phyloP scores from a whole-genome alignment of 2,329 filamentous ascomycete genomes.

The Macrophomina tecta region DNA sequence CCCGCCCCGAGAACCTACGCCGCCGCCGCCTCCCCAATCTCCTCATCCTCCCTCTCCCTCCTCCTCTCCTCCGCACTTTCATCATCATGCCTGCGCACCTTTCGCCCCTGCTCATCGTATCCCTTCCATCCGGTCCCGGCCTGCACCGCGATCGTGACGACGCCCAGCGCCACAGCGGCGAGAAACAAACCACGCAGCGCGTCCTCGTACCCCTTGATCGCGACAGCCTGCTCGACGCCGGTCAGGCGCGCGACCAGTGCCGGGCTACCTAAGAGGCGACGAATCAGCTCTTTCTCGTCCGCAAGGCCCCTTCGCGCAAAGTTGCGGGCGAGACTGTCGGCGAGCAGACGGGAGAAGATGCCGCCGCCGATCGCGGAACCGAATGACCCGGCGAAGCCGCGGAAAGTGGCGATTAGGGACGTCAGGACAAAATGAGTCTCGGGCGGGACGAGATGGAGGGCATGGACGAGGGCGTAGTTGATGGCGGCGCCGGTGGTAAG shows the following conservation, averaged over 20 bases:
- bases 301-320: slow-evolving; percentile 57
- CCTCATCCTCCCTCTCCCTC: slow-evolving; percentile 25
- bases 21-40: slow-evolving; percentile 16
- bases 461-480: slow-evolving; percentile 82
- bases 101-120: slow-evolving; percentile 40
- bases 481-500: slow-evolving; percentile 73
- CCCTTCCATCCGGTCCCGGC: slow-evolving; percentile 64
- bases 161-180: slow-evolving; percentile 56
- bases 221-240: slow-evolving; percentile 58
- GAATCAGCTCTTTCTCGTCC: slow-evolving; percentile 51
- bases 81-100: slow-evolving; percentile 61
- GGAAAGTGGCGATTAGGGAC: slow-evolving; percentile 77
- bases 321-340: slow-evolving; percentile 59
- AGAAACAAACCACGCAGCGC: slow-evolving; percentile 61
- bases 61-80: slow-evolving; percentile 28
- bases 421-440: slow-evolving; percentile 77
- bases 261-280: slow-evolving; percentile 64
- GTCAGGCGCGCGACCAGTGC: slow-evolving; percentile 58
- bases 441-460: slow-evolving; percentile 72
- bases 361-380: slow-evolving; percentile 81
- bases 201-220: slow-evolving; percentile 60
- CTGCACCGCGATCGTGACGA: slow-evolving; percentile 59
- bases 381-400: slow-evolving; percentile 81
- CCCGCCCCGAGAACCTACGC: neutral
- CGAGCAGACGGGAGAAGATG: slow-evolving; percentile 70